Evolutionary conservation across 306 rosid genomes (phyloP).

Genomic region (Sindora glabra): DNA sequence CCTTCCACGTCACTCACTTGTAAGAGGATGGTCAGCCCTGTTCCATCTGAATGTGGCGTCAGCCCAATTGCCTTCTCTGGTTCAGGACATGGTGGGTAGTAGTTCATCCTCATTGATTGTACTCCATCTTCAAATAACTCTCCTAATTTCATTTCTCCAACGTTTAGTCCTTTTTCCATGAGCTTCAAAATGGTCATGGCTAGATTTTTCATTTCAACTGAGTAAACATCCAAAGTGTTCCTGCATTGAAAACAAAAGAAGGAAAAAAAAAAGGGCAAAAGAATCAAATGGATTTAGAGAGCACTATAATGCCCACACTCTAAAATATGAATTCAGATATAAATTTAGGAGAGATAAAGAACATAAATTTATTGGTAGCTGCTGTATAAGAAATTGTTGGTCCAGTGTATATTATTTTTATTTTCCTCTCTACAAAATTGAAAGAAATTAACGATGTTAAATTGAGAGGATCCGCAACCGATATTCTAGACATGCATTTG

Average conservation of each 20-base stretch:
- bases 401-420: too few species aligned
- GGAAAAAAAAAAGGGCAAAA: too few species aligned
- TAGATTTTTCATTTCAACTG: conserved; percentile 8
- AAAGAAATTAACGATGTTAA: too few species aligned
- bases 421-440: too few species aligned
- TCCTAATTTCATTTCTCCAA: conserved; percentile 7
- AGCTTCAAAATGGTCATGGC: neutral
- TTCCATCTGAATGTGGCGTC: conserved; percentile 27
- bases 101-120: conserved; percentile 28
- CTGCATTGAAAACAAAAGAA: neutral
- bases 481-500: too few species aligned
- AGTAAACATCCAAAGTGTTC: neutral
- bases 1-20: conserved; percentile 27
- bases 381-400: too few species aligned
- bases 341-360: too few species aligned
- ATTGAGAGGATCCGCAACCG: too few species aligned
- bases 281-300: too few species aligned
- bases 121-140: conserved; percentile 10
- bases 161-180: conserved; percentile 21
- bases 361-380: too few species aligned
- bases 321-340: too few species aligned
- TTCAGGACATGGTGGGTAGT: conserved; percentile 34
- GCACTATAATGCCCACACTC: too few species aligned
- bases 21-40: conserved; percentile 24
- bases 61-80: conserved; percentile 27